These are phyloP conservation scores for Gossypium longicalyx DNA, from an alignment of 345 rosid species.

Conservation along the genomic window DNA sequence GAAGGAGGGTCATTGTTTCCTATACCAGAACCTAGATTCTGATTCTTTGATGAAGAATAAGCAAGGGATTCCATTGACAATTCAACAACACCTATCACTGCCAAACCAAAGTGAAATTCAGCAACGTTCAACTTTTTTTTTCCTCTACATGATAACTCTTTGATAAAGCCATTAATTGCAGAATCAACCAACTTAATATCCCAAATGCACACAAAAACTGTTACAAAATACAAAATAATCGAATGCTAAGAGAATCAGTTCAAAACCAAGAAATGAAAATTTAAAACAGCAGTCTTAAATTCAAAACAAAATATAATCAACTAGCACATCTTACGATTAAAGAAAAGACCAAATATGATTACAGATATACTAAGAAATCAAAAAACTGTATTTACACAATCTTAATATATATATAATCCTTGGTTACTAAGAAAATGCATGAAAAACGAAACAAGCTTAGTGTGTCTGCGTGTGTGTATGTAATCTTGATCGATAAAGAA, in stretches of 20 bases:
- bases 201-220: constrained; percentile 19
- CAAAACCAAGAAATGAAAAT: neutral
- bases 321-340: no score
- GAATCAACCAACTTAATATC: constrained; percentile 11
- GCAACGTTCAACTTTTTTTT: neutral
- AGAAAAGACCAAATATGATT: no score
- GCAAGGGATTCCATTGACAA: constrained; percentile 54
- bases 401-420: no score
- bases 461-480: no score
- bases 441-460: no score
- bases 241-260: neutral
- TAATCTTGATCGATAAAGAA: constrained; percentile 6
- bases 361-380: no score
- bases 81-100: constrained; percentile 30
- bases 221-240: neutral
- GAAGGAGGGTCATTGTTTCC: constrained; percentile 28
- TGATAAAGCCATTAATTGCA: constrained; percentile 4
- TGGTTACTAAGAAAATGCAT: no score
- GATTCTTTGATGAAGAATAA: constrained; percentile 41
- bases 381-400: no score
- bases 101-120: constrained; percentile 28
- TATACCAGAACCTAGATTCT: constrained; percentile 28
- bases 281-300: no score
- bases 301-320: no score
- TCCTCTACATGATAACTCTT: neutral